Evolutionary conservation across 208 protist genomes (phyloP).

Genomic region (Leishmania tarentolae): DNA sequence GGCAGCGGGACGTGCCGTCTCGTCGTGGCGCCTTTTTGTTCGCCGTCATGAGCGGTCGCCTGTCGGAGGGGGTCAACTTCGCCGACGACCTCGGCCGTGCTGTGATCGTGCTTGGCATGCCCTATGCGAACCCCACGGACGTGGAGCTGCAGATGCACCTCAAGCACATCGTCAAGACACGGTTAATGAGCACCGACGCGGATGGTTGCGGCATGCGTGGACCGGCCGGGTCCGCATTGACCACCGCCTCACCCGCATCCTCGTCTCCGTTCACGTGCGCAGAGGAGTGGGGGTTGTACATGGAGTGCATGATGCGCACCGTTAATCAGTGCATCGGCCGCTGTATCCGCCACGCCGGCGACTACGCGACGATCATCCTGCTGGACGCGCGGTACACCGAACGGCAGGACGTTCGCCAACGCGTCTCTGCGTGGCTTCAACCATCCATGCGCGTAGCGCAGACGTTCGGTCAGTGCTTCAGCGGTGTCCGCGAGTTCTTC

Average conservation of each 20-base stretch:
- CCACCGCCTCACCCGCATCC: neutral
- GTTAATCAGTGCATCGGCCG: constrained; percentile 97
- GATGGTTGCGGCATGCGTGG: neutral
- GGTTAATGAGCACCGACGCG: neutral
- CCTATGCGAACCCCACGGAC: constrained; percentile 94
- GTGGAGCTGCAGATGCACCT: constrained; percentile 90
- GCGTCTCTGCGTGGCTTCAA: constrained; percentile 69
- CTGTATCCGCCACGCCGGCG: constrained; percentile 92
- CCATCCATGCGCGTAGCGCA: constrained; percentile 46
- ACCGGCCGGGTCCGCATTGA: neutral
- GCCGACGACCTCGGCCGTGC: constrained; percentile 93
- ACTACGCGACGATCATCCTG: constrained; percentile 95
- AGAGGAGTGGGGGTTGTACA: constrained; percentile 80
- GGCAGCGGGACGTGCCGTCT: neutral
- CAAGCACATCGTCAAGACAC: constrained; percentile 57
- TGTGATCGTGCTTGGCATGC: constrained; percentile 96
- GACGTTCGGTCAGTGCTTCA: constrained; percentile 75
- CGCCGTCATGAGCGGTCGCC: constrained; percentile 95
- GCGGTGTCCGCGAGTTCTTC: constrained; percentile 73
- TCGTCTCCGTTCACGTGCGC: constrained; percentile 37
- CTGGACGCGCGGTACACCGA: constrained; percentile 90
- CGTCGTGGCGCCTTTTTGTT: constrained; percentile 90
- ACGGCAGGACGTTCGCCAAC: constrained; percentile 45
- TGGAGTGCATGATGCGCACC: constrained; percentile 94
- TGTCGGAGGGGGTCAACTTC: constrained; percentile 99